Percentiles rank a stretch among this genome's conserved stretches.
Evolutionary conservation across 768 basidiomycete genomes (phyloP).

Genomic region (Psilocybe azurescens): DNA sequence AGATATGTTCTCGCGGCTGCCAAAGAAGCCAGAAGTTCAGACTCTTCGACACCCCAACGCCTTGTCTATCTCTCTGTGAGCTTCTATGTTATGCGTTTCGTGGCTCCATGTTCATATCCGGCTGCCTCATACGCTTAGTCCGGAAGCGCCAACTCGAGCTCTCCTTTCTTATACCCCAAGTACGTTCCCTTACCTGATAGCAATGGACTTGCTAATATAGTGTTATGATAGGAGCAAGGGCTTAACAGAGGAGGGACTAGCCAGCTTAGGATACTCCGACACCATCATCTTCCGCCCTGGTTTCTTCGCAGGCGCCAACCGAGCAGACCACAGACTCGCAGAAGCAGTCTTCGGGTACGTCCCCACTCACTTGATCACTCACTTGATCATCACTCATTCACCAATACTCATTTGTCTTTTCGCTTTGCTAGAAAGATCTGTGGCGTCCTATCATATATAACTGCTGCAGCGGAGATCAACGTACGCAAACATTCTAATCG

Average conservation of each 20-base stretch:
- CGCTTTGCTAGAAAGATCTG: constrained; percentile 38
- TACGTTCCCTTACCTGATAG: constrained; percentile 23
- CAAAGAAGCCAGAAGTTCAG: constrained; percentile 59
- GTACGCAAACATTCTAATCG: constrained; percentile 30
- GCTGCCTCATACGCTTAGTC: not conserved
- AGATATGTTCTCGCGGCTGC: constrained; percentile 81
- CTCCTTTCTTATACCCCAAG: constrained; percentile 58
- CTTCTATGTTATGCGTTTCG: not conserved
- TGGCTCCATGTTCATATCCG: not conserved
- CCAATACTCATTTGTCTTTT: not conserved
- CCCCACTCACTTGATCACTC: no score
- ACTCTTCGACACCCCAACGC: constrained; percentile 53
- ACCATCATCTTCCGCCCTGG: constrained; percentile 76
- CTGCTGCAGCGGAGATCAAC: constrained; percentile 47
- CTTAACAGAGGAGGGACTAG: constrained; percentile 71
- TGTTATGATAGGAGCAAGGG: constrained; percentile 65
- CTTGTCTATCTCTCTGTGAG: constrained; percentile 75
- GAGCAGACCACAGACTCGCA: constrained; percentile 40
- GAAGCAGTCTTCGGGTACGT: constrained; percentile 53
- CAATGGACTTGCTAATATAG: not conserved
- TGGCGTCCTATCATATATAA: constrained; percentile 40
- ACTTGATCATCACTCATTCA: not conserved
- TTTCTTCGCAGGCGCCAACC: constrained; percentile 51
- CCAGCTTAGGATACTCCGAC: constrained; percentile 70
- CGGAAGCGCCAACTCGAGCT: constrained; percentile 50